These are phyloP conservation scores for Acacia pycnantha DNA, from an alignment of 331 rosid species.

Conservation along the genomic window DNA sequence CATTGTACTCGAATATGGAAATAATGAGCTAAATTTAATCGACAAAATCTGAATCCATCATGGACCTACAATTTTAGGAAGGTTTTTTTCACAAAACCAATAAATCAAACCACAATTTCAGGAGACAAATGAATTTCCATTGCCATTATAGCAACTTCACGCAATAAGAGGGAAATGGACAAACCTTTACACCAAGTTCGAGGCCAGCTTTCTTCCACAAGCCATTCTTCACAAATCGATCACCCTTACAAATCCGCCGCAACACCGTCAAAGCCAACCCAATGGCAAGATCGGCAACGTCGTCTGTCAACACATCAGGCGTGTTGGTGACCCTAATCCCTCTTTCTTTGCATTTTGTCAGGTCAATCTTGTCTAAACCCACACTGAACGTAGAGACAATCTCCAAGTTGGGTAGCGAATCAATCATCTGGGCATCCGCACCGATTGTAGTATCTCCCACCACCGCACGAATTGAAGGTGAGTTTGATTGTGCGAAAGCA, in stretches of 20 bases:
- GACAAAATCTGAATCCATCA: background rate
- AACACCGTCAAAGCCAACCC: constrained; percentile 52
- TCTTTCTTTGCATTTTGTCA: constrained; percentile 40
- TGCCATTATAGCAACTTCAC: background rate
- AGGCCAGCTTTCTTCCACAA: constrained; percentile 37
- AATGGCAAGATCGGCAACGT: constrained; percentile 67
- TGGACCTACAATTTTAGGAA: background rate
- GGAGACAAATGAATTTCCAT: background rate
- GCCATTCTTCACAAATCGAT: constrained; percentile 43
- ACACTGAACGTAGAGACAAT: constrained; percentile 65
- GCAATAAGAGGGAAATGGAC: background rate
- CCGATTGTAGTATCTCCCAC: constrained; percentile 43
- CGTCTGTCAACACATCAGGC: constrained; percentile 67
- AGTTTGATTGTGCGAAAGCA: constrained; percentile 25
- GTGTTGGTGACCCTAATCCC: constrained; percentile 63
- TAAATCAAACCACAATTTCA: background rate
- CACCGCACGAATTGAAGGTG: constrained; percentile 45
- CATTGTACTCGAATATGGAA: too few species aligned
- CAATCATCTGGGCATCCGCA: constrained; percentile 49
- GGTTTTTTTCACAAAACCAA: background rate
- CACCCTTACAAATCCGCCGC: constrained; percentile 41
- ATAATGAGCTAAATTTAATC: background rate
- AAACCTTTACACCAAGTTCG: constrained; percentile 48
- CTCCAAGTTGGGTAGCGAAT: constrained; percentile 53
- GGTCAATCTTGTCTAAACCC: constrained; percentile 64